Percentiles rank a stretch among this genome's conserved stretches.
phyloP scores from a whole-genome alignment of 306 rosid genomes.

The Chamaecrista fasciculata region DNA sequence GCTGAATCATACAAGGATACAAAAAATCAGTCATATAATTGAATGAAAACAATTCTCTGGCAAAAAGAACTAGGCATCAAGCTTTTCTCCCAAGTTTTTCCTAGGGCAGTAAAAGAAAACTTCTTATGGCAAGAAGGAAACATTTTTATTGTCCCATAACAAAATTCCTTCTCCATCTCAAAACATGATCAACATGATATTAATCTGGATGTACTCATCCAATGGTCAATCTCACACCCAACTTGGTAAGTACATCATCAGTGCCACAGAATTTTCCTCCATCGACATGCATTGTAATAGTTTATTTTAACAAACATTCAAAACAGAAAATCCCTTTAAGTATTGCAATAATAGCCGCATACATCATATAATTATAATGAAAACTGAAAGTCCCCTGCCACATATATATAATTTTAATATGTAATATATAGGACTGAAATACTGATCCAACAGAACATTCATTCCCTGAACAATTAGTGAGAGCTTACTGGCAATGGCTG shows the following conservation, averaged over 20 bases:
- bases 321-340: not conserved
- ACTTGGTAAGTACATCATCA: not conserved
- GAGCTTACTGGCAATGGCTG: conserved; percentile 60
- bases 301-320: not conserved
- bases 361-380: not conserved
- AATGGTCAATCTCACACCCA: not conserved
- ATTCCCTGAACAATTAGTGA: conserved; percentile 8
- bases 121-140: not conserved
- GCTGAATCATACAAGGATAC: conserved; percentile 2
- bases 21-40: conserved; percentile 1
- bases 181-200: not conserved
- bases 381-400: not conserved
- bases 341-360: not conserved
- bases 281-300: not conserved
- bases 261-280: not conserved
- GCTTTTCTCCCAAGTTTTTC: not conserved
- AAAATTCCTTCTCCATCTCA: not conserved
- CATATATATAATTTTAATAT: not conserved
- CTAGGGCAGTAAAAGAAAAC: not conserved
- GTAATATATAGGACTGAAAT: conserved; percentile 7
- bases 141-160: not conserved
- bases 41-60: not conserved
- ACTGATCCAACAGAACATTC: not conserved
- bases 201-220: not conserved
- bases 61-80: not conserved